Base-by-base conservation (phyloP, 1,284 basidiomycete species). In the Malassezia nana region DNA sequence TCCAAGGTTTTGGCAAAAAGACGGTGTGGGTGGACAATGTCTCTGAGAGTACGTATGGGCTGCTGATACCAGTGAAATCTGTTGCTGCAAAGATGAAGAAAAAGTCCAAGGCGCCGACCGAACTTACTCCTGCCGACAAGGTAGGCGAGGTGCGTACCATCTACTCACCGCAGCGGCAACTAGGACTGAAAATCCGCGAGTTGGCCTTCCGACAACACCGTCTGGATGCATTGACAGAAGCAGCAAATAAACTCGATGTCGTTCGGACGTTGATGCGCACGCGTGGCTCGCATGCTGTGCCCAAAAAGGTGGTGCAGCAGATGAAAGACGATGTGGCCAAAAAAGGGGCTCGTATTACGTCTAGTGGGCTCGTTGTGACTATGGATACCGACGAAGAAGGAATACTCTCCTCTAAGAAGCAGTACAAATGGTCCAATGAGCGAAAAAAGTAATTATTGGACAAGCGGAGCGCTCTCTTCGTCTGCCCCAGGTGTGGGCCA, bases 401-500 rank as follows among this genome's bases (percentile, higher is more conserved):
- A 12, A 12, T 26, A 2, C 6, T 8, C 16, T 35, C 13, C 9
- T 38, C 52, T 1, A 50, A 25, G 26, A 56, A 56, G 42, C 32
- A 46, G 20, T 56, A 56, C 44, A 56, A 56, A 18, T 56, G 54
- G 54, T 56, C 54, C 16, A 56, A 56, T 35, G 54, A 51, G 25
- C 54, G 54, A 22, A 56, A 51, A 28, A 56, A 56, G 29, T 56
- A 44, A 51, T 41, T 18, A 50, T 5, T 24, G 41, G 35, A 59
- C 57, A 4, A 91, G 81, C 10, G 89, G 88, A 18, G 84, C 85
- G 52, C 87, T 81, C 76, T 94, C 89, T 72, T 88, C 87, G 67
- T 92, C 89, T 62, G 62, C 54, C 28, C 57, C 46, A 9, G 41
- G 8, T 40, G 41, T 24, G 12, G n/a, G 32, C 16, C 13, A 31